A percentile compares a stretch with the other conserved stretches of the same genome.
These are phyloP conservation scores for Penicillium longicatenatum DNA, from an alignment of 495 filamentous ascomycete genomes.

Conservation along the genomic window DNA sequence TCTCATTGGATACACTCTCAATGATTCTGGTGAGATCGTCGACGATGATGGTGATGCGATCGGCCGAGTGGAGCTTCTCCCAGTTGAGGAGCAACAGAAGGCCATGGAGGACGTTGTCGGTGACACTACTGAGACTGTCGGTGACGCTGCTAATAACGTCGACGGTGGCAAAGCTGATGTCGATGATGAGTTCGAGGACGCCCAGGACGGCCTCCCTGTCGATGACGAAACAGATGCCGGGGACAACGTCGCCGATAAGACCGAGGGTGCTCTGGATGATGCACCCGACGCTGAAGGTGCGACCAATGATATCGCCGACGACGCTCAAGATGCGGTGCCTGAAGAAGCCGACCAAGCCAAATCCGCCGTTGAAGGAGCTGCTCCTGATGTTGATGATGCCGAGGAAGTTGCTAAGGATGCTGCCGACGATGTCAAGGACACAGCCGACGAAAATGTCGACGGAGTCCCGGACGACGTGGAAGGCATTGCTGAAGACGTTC, in stretches of 20 bases:
- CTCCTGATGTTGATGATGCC: conserved; percentile 11
- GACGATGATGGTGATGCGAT: conserved; percentile 67
- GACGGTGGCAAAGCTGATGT: conserved; percentile 23
- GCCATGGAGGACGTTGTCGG: conserved; percentile 25
- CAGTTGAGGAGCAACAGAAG: conserved; percentile 39
- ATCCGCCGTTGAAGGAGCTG: not conserved
- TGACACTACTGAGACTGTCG: conserved; percentile 13
- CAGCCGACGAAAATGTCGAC: conserved; percentile 12
- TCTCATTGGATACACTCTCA: conserved; percentile 58
- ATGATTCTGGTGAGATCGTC: conserved; percentile 64
- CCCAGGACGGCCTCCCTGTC: conserved; percentile 23
- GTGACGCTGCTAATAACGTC: conserved; percentile 14
- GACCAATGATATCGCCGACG: conserved; percentile 26
- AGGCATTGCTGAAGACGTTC: conserved; percentile 32
- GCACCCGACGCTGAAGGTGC: conserved; percentile 28
- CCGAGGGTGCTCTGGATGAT: conserved; percentile 25
- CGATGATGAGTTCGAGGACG: conserved; percentile 43
- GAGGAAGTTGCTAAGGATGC: conserved; percentile 25
- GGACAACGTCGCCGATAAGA: conserved; percentile 23
- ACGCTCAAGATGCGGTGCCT: conserved; percentile 24
- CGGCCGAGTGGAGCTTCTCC: conserved; percentile 55
- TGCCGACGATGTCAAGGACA: conserved; percentile 15
- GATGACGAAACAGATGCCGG: conserved; percentile 26
- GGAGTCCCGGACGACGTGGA: conserved; percentile 21
- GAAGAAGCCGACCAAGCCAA: not conserved